Evolutionary conservation across 2,329 filamentous ascomycete species (phyloP).

Genomic region (Microsporum canis): DNA sequence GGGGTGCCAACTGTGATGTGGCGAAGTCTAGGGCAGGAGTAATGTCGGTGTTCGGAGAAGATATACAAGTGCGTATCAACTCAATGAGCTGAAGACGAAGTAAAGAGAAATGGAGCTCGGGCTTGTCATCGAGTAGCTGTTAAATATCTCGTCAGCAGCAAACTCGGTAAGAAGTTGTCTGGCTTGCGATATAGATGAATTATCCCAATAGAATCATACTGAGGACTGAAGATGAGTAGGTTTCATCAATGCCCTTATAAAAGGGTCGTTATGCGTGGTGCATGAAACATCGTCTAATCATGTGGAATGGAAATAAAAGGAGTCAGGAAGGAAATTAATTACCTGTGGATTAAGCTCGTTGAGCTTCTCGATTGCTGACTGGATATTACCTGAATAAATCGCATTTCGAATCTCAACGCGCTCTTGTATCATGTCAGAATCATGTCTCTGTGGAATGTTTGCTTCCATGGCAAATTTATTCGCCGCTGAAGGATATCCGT

Average conservation of each 20-base stretch:
- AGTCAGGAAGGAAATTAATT: slow-evolving; percentile 33
- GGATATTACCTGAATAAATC: slow-evolving; percentile 77
- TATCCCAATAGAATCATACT: slow-evolving; percentile 54
- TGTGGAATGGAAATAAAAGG: slow-evolving; percentile 27
- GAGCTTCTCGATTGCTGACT: slow-evolving; percentile 71
- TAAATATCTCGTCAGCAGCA: slow-evolving; percentile 11
- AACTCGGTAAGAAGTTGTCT: slow-evolving; percentile 8
- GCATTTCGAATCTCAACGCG: slow-evolving; percentile 73
- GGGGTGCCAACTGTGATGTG: slow-evolving; percentile 71
- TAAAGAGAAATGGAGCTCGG: slow-evolving; percentile 76
- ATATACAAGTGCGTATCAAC: slow-evolving; percentile 68
- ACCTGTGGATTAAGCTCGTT: slow-evolving; percentile 90
- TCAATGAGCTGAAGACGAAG: slow-evolving; percentile 87
- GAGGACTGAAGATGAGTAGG: slow-evolving; percentile 66
- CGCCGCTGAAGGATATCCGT: slow-evolving; percentile 86
- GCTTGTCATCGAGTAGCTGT: slow-evolving; percentile 77
- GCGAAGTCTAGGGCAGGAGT: slow-evolving; percentile 75
- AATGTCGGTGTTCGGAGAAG: slow-evolving; percentile 58
- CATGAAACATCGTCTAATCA: slow-evolving; percentile 99
- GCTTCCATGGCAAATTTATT: slow-evolving; percentile 90
- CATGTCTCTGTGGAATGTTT: slow-evolving; percentile 59
- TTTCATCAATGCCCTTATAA: slow-evolving; percentile 77
- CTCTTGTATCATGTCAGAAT: slow-evolving; percentile 60
- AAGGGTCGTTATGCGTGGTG: slow-evolving; percentile 89
- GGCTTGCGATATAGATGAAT: slow-evolving; percentile 11